A percentile compares a stretch with the other conserved stretches of the same genome.
Conservation (phyloP, 2,329 filamentous ascomycete genomes). For the Rhinocladiella mackenziei region DNA sequence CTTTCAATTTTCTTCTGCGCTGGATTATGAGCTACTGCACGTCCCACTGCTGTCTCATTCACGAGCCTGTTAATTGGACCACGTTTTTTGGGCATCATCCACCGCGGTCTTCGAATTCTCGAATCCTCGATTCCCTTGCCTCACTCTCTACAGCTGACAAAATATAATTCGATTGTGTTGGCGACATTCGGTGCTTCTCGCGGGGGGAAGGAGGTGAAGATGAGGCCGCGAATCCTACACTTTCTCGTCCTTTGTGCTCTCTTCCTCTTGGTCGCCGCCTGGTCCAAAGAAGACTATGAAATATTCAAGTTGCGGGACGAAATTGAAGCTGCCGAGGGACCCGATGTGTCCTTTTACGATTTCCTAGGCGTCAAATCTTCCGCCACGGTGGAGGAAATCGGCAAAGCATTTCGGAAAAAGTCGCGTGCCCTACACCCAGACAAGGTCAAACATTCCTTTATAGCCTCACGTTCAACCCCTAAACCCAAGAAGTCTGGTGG, state of each 20-base stretch:
- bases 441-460: constrained; percentile 84
- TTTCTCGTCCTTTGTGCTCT: constrained; percentile 65
- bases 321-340: constrained; percentile 68
- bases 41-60: constrained; percentile 11
- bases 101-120: constrained; percentile 12
- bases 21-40: constrained; percentile 21
- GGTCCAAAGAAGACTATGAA: constrained; percentile 93
- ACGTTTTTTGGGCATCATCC: constrained; percentile 23
- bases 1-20: constrained; percentile 7
- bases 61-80: constrained; percentile 20
- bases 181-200: neutral
- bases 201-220: constrained; percentile 43
- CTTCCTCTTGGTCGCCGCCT: constrained; percentile 65
- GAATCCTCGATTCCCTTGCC: constrained; percentile 11
- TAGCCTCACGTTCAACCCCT: constrained; percentile 61
- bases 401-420: constrained; percentile 88
- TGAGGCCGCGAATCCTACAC: constrained; percentile 64
- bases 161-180: neutral
- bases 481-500: constrained; percentile 51
- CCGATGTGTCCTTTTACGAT: constrained; percentile 84
- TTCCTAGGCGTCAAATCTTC: constrained; percentile 72
- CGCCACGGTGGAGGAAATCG: constrained; percentile 81
- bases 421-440: constrained; percentile 82
- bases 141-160: constrained; percentile 6
- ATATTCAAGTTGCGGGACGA: constrained; percentile 96